Conservation (phyloP, 2,329 filamentous ascomycete genomes). For the Epichloe sylvatica region DNA sequence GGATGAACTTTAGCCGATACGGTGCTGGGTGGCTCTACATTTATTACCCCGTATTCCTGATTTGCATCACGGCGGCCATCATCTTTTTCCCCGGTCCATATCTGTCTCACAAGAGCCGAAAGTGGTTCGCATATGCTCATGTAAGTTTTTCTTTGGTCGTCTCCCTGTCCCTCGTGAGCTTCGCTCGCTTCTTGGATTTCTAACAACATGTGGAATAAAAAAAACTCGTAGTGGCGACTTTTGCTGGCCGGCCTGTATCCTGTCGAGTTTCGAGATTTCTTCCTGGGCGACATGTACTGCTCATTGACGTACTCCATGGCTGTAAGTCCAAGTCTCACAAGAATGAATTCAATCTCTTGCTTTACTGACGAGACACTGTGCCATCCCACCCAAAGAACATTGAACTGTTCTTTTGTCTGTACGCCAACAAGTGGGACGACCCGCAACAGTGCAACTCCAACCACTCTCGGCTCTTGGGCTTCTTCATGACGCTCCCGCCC, state of each 20-base stretch:
- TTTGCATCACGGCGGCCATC: constrained; percentile 51
- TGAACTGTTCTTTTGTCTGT: constrained; percentile 88
- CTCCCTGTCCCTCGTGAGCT: background rate
- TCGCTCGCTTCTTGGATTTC: background rate
- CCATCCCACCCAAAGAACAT: constrained; percentile 47
- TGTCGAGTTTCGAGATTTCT: constrained; percentile 95
- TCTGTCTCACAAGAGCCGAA: constrained; percentile 61
- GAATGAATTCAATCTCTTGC: background rate
- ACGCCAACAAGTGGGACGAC: constrained; percentile 61
- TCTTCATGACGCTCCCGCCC: constrained; percentile 68
- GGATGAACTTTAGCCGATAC: constrained; percentile 71
- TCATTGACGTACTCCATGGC: constrained; percentile 83
- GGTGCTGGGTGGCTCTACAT: constrained; percentile 56
- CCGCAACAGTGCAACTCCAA: constrained; percentile 71
- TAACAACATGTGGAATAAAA: background rate
- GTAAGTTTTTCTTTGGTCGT: constrained; percentile 33
- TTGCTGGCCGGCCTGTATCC: constrained; percentile 76
- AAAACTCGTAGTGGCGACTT: constrained; percentile 54
- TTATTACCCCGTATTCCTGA: constrained; percentile 75
- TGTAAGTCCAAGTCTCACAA: constrained; percentile 44
- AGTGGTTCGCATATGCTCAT: constrained; percentile 83
- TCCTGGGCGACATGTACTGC: constrained; percentile 94
- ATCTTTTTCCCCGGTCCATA: constrained; percentile 64
- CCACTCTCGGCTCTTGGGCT: constrained; percentile 71
- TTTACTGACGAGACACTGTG: background rate